Evolutionary conservation across 306 rosid species (phyloP).

Genomic region (Vachellia collinsii): DNA sequence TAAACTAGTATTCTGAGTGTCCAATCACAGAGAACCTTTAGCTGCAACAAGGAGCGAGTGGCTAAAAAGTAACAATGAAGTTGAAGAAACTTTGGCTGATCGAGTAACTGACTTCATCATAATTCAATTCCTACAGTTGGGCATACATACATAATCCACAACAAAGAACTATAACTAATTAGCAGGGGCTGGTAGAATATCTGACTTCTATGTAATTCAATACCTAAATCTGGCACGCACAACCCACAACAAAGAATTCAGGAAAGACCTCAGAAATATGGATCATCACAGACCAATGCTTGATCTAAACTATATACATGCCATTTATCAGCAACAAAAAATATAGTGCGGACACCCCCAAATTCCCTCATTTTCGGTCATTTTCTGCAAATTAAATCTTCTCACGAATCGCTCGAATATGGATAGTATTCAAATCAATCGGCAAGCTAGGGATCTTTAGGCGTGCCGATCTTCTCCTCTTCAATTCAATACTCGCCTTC

Average conservation of each 20-base stretch:
- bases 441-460: too few relatives aligned
- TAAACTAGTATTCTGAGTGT: not conserved
- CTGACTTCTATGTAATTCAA: too few relatives aligned
- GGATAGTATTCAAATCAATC: too few relatives aligned
- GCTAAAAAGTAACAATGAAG: not conserved
- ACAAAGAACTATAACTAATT: not conserved
- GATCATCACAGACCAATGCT: not conserved
- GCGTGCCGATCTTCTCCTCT: too few relatives aligned
- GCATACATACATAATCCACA: not conserved
- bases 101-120: not conserved
- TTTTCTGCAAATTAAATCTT: not conserved
- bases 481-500: too few relatives aligned
- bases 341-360: not conserved
- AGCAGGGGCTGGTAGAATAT: too few relatives aligned
- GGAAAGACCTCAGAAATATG: not conserved
- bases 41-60: not conserved
- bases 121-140: not conserved
- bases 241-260: not conserved
- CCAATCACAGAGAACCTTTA: not conserved
- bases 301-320: not conserved
- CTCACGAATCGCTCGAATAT: too few relatives aligned
- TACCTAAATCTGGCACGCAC: too few relatives aligned
- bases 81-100: not conserved
- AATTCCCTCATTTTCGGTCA: not conserved
- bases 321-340: not conserved